Evolutionary conservation across 768 basidiomycete species (phyloP), one percentile per base, ranked within the genome.

Genomic region (Boletus huronensis): DNA sequence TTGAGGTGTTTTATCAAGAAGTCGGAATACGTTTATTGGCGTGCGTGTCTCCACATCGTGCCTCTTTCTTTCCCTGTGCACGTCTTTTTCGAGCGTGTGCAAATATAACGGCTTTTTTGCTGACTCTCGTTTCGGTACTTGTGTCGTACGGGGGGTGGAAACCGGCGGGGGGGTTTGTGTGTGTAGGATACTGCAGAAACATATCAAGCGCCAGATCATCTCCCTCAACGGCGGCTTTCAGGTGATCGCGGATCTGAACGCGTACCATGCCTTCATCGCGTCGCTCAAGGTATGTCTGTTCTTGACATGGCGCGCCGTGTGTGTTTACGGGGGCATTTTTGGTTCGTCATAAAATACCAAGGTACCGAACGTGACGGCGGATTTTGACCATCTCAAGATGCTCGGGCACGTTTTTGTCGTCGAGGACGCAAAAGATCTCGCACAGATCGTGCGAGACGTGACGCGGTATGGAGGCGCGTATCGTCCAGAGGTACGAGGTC

Each of bases 1-100:
- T 99, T 32, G 97, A 98, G 66, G 96, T 99, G 4, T 98, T 99
- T 71, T 93, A 98, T 69, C 91, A 95, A 71, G 97, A 99, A 71
- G 90, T 99, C 43, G 96, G 96, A 6, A 86, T 97, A 54, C 84
- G 97, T 35, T 69, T 94, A 10, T 85, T 92, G 61, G 83, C 79
- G 93, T 93, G 52, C 61, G 87, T 78, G 3, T 32, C 23, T 32
- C 31, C 23, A 25, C 17, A 11, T 43, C 10, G 6, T 29, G n/a
- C 2, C 3, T 47, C 32, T 32, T 46, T 8, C n/a, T n/a, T n/a
- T n/a, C n/a, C n/a, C 16, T n/a, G 35, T 7, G 8, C 17, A 36
- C 8, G 23, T 25, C 23, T 25, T 25, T 25, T 25, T 25, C 23
- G n/a, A n/a, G n/a, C n/a, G 31, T 31, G 5, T 32, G 13, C 31